Evolutionary conservation across 371 early-diverging fungal species (phyloP).

Genomic region (Mucor ambiguus): DNA sequence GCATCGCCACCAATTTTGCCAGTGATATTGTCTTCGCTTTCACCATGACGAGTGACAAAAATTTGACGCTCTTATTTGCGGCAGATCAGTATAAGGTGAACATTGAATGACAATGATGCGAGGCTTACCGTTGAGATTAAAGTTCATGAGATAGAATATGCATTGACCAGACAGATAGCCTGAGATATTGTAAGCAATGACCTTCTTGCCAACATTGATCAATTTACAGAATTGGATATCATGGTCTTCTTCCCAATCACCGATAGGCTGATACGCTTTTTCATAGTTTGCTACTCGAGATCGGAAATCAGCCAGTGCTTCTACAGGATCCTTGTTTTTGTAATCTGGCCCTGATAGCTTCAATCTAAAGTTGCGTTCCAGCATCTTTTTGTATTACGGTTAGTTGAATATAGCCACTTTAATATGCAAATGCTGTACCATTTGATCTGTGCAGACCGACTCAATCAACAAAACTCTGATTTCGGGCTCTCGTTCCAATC

Average conservation of each 20-base stretch:
- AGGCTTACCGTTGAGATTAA: slow-evolving; percentile 57
- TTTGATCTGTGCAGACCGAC: slow-evolving; percentile 76
- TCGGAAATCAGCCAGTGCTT: slow-evolving; percentile 77
- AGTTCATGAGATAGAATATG: slow-evolving; percentile 88
- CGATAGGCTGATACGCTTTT: slow-evolving; percentile 79
- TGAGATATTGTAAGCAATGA: slow-evolving; percentile 80
- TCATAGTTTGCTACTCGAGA: slow-evolving; percentile 83
- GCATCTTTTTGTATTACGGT: slow-evolving; percentile 32
- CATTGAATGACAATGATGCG: neutral
- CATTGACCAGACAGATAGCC: slow-evolving; percentile 83
- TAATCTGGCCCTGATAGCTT: slow-evolving; percentile 88
- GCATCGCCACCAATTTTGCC: slow-evolving; percentile 80
- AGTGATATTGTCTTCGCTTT: slow-evolving; percentile 62
- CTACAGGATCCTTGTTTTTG: slow-evolving; percentile 64
- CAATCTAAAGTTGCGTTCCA: slow-evolving; percentile 79
- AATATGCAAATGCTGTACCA: slow-evolving; percentile 20
- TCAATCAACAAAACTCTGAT: slow-evolving; percentile 67
- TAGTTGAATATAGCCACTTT: neutral
- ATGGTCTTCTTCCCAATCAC: slow-evolving; percentile 73
- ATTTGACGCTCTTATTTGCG: slow-evolving; percentile 61
- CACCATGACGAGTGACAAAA: slow-evolving; percentile 85
- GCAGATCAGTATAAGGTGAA: neutral
- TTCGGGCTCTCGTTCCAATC: slow-evolving; percentile 61
- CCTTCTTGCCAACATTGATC: slow-evolving; percentile 84
- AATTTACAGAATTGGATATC: slow-evolving; percentile 83